Evolutionary conservation across 1,284 basidiomycete genomes (phyloP).

Genomic region (Cutaneotrichosporon cyanovorans): DNA sequence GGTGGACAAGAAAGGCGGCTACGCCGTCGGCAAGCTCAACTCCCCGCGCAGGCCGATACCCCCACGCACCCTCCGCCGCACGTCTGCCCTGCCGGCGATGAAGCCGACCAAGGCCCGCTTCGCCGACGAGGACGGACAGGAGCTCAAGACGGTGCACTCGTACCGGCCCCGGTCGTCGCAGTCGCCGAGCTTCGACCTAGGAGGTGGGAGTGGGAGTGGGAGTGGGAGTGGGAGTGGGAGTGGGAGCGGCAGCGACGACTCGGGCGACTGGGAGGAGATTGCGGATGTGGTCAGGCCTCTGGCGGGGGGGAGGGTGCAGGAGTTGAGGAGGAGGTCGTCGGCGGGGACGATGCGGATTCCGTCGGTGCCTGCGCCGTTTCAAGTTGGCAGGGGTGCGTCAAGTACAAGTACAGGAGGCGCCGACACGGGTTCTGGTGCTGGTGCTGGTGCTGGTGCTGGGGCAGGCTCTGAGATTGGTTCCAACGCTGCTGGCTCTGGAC

Average conservation of each 20-base stretch:
- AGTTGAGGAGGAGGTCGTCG: background rate
- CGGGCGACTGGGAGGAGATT: constrained; percentile 15
- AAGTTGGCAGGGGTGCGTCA: too few species aligned
- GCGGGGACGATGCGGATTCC: background rate
- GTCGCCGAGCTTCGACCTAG: background rate
- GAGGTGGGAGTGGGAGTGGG: too few species aligned
- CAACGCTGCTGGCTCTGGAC: too few species aligned
- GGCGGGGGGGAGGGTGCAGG: background rate
- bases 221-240: too few species aligned
- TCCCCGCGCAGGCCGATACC: constrained; percentile 4
- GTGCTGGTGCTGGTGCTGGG: too few species aligned
- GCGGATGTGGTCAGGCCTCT: constrained; percentile 3
- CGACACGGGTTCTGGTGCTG: too few species aligned
- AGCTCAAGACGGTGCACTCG: constrained; percentile 5
- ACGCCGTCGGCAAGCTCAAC: constrained; percentile 3
- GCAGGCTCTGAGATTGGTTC: too few species aligned
- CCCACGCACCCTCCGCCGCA: background rate
- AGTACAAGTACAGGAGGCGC: background rate
- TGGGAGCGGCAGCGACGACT: constrained; percentile 3
- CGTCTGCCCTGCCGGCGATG: background rate
- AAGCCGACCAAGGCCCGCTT: constrained; percentile 6
- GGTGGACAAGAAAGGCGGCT: constrained; percentile 8
- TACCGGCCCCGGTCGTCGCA: constrained; percentile 5
- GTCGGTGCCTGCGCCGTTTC: background rate
- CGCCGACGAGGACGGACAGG: constrained; percentile 7